Conservation (phyloP, 345 rosid species). For the Linum trigynum region DNA sequence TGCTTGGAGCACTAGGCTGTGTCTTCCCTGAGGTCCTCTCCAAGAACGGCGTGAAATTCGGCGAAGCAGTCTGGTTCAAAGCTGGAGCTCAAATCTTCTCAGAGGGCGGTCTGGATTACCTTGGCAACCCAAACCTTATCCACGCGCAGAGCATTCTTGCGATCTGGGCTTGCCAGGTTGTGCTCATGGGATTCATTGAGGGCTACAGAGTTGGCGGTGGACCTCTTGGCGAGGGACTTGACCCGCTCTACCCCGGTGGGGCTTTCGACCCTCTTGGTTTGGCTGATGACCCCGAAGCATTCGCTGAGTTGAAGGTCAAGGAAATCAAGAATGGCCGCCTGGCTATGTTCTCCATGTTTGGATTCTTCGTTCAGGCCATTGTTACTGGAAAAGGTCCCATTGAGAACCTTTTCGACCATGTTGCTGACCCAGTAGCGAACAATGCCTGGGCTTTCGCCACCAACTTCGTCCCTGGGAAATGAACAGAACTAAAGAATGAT, state of each 20-base stretch:
- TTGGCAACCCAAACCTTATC: slow-evolving; percentile 90
- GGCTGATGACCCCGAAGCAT: slow-evolving; percentile 94
- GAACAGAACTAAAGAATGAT: slow-evolving; percentile 11
- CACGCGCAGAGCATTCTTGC: slow-evolving; percentile 97
- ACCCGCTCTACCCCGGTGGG: slow-evolving; percentile 98
- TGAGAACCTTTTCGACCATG: slow-evolving; percentile 77
- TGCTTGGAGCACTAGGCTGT: slow-evolving; percentile 91
- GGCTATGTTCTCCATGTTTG: slow-evolving; percentile 93
- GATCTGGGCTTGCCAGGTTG: slow-evolving; percentile 87
- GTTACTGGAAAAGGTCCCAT: slow-evolving; percentile 94
- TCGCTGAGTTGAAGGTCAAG: slow-evolving; percentile 88
- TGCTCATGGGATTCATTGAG: slow-evolving; percentile 90
- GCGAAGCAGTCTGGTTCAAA: slow-evolving; percentile 96
- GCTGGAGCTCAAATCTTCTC: slow-evolving; percentile 92
- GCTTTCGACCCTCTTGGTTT: slow-evolving; percentile 83
- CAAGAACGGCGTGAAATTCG: slow-evolving; percentile 78
- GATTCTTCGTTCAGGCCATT: slow-evolving; percentile 92
- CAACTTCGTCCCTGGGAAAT: slow-evolving; percentile 94
- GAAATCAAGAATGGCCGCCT: slow-evolving; percentile 92
- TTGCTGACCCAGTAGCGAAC: slow-evolving; percentile 88
- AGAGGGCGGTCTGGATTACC: slow-evolving; percentile 91
- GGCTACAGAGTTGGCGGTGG: slow-evolving; percentile 97
- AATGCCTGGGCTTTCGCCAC: slow-evolving; percentile 97
- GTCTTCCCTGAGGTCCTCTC: slow-evolving; percentile 83
- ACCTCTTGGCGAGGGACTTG: slow-evolving; percentile 90